Percentiles rank a stretch among this genome's conserved stretches.
These are phyloP conservation scores for Amesomyces nigricolor DNA, from an alignment of 2,329 filamentous ascomycete species.

Conservation along the genomic window DNA sequence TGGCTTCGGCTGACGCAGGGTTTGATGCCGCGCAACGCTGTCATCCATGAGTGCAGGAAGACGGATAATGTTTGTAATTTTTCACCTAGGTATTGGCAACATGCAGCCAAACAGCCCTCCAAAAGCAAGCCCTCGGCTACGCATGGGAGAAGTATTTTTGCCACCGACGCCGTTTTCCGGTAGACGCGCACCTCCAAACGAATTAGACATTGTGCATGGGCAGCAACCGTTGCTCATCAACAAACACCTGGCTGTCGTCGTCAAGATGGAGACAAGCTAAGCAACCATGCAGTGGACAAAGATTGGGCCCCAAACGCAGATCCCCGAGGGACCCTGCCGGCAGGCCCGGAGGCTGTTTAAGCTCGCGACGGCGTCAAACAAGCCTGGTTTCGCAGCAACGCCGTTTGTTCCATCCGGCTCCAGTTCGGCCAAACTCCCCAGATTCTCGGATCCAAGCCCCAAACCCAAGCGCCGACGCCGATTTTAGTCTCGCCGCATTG, in stretches of 20 bases:
- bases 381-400: conserved; percentile 14
- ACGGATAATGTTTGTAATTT: not conserved
- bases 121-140: no score
- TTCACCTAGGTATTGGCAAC: no score
- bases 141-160: no score
- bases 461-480: conserved; percentile 19
- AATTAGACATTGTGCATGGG: no score
- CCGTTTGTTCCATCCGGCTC: conserved; percentile 11
- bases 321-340: not conserved
- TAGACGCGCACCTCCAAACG: no score
- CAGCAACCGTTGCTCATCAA: no score
- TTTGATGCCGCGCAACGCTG: no score
- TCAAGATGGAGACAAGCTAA: conserved; percentile 4
- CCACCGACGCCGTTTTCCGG: no score
- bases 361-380: conserved; percentile 22
- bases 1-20: no score
- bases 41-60: no score
- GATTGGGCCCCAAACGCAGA: conserved; percentile 1
- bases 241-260: no score
- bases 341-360: conserved; percentile 4
- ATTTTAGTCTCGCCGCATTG: conserved; percentile 22
- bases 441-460: conserved; percentile 18
- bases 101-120: no score
- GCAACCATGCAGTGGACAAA: not conserved
- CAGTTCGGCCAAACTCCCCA: conserved; percentile 18